Evolutionary conservation across 768 basidiomycete genomes (phyloP).

Genomic region (Panellus pusillus): DNA sequence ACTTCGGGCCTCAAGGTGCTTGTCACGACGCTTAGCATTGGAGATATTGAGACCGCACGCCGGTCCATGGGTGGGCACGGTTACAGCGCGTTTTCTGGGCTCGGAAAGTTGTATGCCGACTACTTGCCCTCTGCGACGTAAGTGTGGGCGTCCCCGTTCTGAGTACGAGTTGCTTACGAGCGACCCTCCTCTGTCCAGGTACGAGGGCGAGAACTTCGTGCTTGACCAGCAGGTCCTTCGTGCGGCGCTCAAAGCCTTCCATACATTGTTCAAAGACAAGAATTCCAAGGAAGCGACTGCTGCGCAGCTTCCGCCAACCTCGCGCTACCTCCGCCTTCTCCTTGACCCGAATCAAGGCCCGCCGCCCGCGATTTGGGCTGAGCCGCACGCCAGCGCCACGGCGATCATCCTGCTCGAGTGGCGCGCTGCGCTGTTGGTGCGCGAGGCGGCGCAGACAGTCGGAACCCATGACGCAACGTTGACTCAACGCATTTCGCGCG

Average conservation of each 20-base stretch:
- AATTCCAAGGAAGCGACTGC: constrained; percentile 2
- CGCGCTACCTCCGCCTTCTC: constrained; percentile 58
- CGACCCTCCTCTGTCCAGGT: constrained; percentile 36
- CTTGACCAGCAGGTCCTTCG: constrained; percentile 75
- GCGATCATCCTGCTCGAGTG: constrained; percentile 57
- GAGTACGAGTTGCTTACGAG: too few relatives aligned
- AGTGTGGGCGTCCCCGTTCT: constrained; percentile 21
- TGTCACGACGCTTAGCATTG: constrained; percentile 49
- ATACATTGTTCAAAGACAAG: constrained; percentile 30
- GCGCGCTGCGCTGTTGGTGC: constrained; percentile 63
- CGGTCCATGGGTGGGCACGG: constrained; percentile 80
- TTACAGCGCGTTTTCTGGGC: constrained; percentile 65
- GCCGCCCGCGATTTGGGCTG: constrained; percentile 34
- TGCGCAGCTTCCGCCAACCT: constrained; percentile 45
- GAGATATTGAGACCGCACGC: constrained; percentile 64
- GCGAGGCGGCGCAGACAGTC: constrained; percentile 38
- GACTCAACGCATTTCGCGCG: constrained; percentile 59
- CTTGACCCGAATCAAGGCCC: constrained; percentile 24
- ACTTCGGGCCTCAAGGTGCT: constrained; percentile 70
- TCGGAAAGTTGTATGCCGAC: constrained; percentile 65
- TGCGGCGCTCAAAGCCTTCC: constrained; percentile 63
- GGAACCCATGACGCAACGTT: constrained; percentile 52
- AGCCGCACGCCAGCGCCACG: constrained; percentile 26
- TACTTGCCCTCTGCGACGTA: constrained; percentile 66
- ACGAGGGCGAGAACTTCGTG: constrained; percentile 80